phyloP scores from a whole-genome alignment of 169 alveolate species.

The Eimeria necatrix region DNA sequence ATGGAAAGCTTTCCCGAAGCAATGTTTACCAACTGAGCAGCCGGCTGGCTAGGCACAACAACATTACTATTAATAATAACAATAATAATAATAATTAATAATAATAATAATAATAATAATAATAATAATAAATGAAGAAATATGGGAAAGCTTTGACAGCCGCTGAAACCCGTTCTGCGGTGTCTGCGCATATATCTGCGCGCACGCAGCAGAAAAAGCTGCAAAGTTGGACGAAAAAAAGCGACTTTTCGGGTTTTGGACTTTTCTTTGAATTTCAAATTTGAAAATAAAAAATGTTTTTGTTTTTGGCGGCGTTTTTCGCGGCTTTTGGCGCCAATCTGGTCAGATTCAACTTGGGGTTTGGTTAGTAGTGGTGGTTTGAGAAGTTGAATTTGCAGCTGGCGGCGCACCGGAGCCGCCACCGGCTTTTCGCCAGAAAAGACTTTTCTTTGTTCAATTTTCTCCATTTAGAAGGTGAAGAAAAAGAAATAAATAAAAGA shows the following conservation, averaged over 20 bases:
- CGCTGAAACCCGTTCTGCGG: background rate
- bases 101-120: background rate
- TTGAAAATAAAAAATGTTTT: background rate
- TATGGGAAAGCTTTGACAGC: background rate
- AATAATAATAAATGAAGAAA: background rate
- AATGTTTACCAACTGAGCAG: no score
- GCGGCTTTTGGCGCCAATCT: background rate
- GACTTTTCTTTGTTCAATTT: background rate
- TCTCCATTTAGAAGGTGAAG: constrained; percentile 34
- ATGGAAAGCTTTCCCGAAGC: no score
- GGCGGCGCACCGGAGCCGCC: background rate
- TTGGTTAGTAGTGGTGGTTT: background rate
- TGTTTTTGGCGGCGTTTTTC: background rate
- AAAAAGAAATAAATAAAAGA: background rate
- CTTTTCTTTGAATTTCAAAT: background rate
- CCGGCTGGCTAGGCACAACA: no score
- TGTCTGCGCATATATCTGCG: background rate
- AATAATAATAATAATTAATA: background rate
- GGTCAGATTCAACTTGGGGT: background rate
- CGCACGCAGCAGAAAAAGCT: background rate
- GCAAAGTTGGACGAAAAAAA: background rate
- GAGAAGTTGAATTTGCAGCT: background rate
- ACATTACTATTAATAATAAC: no score
- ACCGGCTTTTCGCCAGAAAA: background rate
- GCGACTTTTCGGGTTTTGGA: background rate